Evolutionary conservation across 2,329 filamentous ascomycete species (phyloP).

Genomic region (Verticillium dahliae): DNA sequence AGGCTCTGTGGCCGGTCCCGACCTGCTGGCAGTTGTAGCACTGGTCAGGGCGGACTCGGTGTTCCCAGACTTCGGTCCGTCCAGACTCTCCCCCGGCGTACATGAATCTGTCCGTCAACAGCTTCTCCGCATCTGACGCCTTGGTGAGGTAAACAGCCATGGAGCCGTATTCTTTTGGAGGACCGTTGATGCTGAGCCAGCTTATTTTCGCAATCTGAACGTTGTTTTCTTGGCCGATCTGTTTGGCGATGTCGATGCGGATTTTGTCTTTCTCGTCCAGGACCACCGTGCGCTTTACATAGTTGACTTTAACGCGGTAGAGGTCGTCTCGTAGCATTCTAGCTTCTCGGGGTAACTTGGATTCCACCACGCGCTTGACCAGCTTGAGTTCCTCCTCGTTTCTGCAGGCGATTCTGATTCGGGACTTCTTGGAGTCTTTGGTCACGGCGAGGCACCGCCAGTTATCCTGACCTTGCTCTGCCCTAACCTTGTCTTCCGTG

Average conservation of each 20-base stretch:
- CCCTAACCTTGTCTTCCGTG: too few species aligned
- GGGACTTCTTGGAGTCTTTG: too few species aligned
- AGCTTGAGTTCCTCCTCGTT: conserved; percentile 12
- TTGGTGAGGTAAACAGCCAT: conserved; percentile 18
- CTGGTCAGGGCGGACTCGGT: conserved; percentile 14
- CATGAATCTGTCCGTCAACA: conserved; percentile 14
- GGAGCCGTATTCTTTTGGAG: conserved; percentile 15
- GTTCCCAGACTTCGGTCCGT: conserved; percentile 11
- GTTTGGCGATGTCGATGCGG: conserved; percentile 7
- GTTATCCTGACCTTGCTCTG: too few species aligned
- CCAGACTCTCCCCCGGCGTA: conserved; percentile 14
- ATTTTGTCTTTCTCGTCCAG: conserved; percentile 13
- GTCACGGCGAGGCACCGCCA: too few species aligned
- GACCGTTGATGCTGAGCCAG: conserved; percentile 16
- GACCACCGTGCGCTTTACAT: conserved; percentile 10
- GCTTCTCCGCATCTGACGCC: conserved; percentile 7
- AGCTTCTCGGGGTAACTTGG: not conserved
- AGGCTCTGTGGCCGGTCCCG: conserved; percentile 15
- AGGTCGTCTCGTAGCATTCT: not conserved
- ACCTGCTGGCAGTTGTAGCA: conserved; percentile 23
- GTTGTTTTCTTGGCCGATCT: conserved; percentile 16
- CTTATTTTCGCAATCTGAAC: conserved; percentile 13
- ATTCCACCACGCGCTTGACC: not conserved
- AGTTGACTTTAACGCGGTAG: not conserved
- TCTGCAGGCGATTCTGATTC: conserved; percentile 10